A percentile compares a stretch with the other conserved stretches of the same genome.
These are phyloP conservation scores for Carex myosuroides DNA, from an alignment of 176 grass and related monocot species.

Conservation along the genomic window DNA sequence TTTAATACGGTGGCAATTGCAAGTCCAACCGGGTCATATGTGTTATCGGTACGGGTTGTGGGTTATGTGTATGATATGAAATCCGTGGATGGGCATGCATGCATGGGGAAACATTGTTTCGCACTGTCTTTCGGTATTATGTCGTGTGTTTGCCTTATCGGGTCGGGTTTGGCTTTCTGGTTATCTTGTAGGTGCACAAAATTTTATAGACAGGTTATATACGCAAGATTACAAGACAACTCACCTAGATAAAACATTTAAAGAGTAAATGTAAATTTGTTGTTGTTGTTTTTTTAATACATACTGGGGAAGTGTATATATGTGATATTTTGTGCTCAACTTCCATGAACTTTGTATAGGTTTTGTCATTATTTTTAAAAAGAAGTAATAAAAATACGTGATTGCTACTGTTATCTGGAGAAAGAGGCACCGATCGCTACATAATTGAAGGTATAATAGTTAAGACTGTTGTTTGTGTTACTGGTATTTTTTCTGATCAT, in stretches of 20 bases:
- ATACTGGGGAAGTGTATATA: not conserved
- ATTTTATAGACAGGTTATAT: slow-evolving; percentile 39
- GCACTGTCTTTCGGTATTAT: slow-evolving; percentile 39
- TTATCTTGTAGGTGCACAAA: slow-evolving; percentile 31
- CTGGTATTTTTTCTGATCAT: not conserved
- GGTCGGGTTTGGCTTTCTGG: slow-evolving; percentile 15
- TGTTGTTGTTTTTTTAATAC: not conserved
- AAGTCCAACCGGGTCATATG: slow-evolving; percentile 35
- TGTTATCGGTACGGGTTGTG: slow-evolving; percentile 40
- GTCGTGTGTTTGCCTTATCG: slow-evolving; percentile 24
- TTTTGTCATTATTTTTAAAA: not conserved
- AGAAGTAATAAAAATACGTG: not conserved
- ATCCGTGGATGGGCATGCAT: slow-evolving; percentile 9
- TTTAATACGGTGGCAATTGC: slow-evolving; percentile 44
- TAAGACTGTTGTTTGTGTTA: not conserved
- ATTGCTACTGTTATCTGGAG: not conserved
- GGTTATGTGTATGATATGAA: slow-evolving; percentile 47
- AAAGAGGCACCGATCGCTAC: not conserved
- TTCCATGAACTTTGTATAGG: not conserved
- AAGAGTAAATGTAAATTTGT: not conserved
- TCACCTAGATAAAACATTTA: not conserved
- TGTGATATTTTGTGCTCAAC: not conserved
- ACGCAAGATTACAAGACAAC: slow-evolving; percentile 21
- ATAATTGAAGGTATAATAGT: not conserved
- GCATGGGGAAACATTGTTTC: slow-evolving; percentile 36